phyloP scores from a whole-genome alignment of 208 protist species.

The Trypanosoma theileri region DNA sequence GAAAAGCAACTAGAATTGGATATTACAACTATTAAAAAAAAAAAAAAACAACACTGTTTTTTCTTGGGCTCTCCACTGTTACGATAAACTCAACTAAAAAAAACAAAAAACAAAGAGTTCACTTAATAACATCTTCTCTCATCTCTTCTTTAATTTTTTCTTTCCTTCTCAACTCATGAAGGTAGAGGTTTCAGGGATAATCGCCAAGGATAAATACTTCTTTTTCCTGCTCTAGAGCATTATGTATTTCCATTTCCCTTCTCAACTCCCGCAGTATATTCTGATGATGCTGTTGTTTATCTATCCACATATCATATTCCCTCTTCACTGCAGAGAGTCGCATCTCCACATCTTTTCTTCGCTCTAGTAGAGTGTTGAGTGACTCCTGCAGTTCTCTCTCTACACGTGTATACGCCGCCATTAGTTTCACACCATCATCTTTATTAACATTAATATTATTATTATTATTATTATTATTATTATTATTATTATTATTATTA shows the following conservation, averaged over 20 bases:
- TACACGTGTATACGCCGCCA: neutral
- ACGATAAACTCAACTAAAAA: no score
- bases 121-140: no score
- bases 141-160: neutral
- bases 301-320: neutral
- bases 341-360: neutral
- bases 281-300: neutral
- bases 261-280: neutral
- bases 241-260: slow-evolving; percentile 19
- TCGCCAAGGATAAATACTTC: neutral
- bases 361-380: neutral
- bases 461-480: no score
- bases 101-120: no score
- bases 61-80: no score
- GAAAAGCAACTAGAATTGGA: no score
- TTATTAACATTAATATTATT: no score
- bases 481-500: no score
- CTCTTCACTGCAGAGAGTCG: neutral
- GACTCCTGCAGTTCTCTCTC: neutral
- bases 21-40: neutral
- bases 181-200: neutral
- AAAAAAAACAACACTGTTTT: no score
- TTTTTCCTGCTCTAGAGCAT: neutral
- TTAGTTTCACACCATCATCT: neutral
- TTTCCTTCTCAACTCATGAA: neutral